Conservation (phyloP, 306 rosid species). For the Adenanthera pavonina region DNA sequence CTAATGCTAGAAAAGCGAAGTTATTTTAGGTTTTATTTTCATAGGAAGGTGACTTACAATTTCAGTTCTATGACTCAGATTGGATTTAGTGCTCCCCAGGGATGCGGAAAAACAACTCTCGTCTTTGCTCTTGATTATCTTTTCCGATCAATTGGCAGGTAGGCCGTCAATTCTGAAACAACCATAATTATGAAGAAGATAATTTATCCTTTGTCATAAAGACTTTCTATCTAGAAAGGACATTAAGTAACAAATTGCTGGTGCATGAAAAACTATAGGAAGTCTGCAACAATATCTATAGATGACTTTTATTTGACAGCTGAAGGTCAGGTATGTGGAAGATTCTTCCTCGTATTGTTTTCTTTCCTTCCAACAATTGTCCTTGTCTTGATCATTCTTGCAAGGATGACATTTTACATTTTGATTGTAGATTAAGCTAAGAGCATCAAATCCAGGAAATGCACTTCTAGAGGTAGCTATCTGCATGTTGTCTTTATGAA, state of each 20-base stretch:
- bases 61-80: slow-evolving; percentile 57
- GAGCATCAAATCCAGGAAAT: slow-evolving; percentile 80
- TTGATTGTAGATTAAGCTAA: slow-evolving; percentile 69
- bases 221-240: background rate
- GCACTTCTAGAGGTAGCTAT: slow-evolving; percentile 84
- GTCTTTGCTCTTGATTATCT: slow-evolving; percentile 93
- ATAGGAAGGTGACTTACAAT: background rate
- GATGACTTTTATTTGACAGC: slow-evolving; percentile 93
- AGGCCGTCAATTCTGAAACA: slow-evolving; percentile 27
- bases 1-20: background rate
- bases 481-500: slow-evolving; percentile 4
- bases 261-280: slow-evolving; percentile 57
- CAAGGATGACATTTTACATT: slow-evolving; percentile 42
- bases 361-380: background rate
- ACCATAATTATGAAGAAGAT: slow-evolving; percentile 1
- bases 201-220: slow-evolving; percentile 35
- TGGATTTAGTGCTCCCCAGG: slow-evolving; percentile 99
- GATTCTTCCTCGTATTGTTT: slow-evolving; percentile 15
- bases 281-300: slow-evolving; percentile 82
- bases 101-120: slow-evolving; percentile 97
- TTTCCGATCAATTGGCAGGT: slow-evolving; percentile 67
- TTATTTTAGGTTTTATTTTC: background rate
- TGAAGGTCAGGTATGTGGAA: slow-evolving; percentile 71
- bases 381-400: slow-evolving; percentile 16
- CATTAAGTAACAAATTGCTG: slow-evolving; percentile 34